phyloP scores from a whole-genome alignment of 257 asterid genomes.

The Knoxia roxburghii region DNA sequence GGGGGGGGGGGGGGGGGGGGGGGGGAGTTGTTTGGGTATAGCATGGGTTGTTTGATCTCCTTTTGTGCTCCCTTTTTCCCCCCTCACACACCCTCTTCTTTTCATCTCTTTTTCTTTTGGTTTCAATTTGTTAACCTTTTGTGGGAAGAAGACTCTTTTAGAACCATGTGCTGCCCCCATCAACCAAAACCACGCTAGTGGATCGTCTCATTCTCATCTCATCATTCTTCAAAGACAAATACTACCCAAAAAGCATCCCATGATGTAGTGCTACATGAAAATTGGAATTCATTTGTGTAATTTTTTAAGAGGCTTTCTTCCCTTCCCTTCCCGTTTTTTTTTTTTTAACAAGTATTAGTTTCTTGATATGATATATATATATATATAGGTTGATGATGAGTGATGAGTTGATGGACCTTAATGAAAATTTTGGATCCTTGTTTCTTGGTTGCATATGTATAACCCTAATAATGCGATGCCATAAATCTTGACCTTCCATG shows the following conservation, averaged over 20 bases:
- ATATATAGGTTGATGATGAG: too few relatives aligned
- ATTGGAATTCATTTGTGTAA: background rate
- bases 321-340: too few relatives aligned
- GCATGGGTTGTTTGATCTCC: conserved; percentile 49
- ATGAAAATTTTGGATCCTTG: too few relatives aligned
- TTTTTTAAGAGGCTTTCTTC: background rate
- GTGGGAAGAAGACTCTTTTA: conserved; percentile 44
- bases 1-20: too few relatives aligned
- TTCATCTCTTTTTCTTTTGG: conserved; percentile 33
- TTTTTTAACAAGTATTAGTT: too few relatives aligned
- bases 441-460: too few relatives aligned
- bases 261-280: background rate
- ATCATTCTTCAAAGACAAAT: conserved; percentile 20
- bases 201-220: conserved; percentile 25
- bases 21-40: too few relatives aligned
- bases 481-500: too few relatives aligned
- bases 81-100: conserved; percentile 20
- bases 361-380: too few relatives aligned
- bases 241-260: conserved; percentile 15
- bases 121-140: conserved; percentile 41
- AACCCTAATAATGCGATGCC: too few relatives aligned
- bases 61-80: conserved; percentile 13
- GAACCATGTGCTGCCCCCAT: conserved; percentile 56
- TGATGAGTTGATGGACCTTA: too few relatives aligned
- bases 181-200: conserved; percentile 25